Evolutionary conservation across 306 rosid species (phyloP).

Genomic region (Vachellia collinsii): DNA sequence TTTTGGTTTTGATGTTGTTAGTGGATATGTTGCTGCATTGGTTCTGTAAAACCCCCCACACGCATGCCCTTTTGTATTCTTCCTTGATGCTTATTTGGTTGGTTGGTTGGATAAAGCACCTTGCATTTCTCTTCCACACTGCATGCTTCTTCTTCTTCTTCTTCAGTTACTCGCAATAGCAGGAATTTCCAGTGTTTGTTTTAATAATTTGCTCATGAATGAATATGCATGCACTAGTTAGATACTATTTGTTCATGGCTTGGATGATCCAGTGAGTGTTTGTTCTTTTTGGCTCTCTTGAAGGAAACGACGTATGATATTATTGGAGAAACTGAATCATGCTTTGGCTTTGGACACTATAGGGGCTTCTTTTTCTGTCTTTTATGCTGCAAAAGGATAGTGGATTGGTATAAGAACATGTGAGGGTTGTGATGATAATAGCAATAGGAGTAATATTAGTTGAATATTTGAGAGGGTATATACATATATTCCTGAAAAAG

Average conservation of each 20-base stretch:
- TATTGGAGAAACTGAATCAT: background rate
- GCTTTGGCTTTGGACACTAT: slow-evolving; percentile 24
- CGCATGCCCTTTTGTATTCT: slow-evolving; percentile 47
- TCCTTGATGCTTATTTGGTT: slow-evolving; percentile 45
- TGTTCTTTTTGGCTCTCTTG: background rate
- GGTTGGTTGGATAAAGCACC: slow-evolving; percentile 51
- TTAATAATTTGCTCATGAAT: background rate
- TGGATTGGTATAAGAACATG: slow-evolving; percentile 25
- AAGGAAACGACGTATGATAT: slow-evolving; percentile 10
- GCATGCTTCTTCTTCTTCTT: slow-evolving; percentile 60
- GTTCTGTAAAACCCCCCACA: slow-evolving; percentile 56
- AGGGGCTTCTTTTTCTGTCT: slow-evolving; percentile 33
- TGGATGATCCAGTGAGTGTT: background rate
- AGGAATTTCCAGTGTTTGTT: slow-evolving; percentile 48
- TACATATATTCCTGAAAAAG: slow-evolving; percentile 19
- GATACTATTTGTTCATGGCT: slow-evolving; percentile 6
- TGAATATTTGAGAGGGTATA: slow-evolving; percentile 42
- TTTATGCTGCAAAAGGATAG: slow-evolving; percentile 24
- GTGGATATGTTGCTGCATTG: slow-evolving; percentile 47
- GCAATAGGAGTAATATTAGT: slow-evolving; percentile 41
- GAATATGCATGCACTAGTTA: background rate
- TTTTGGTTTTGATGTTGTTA: slow-evolving; percentile 47
- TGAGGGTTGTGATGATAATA: background rate
- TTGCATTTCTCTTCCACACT: slow-evolving; percentile 46
- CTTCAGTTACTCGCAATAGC: slow-evolving; percentile 56